Percentiles rank a stretch among this genome's conserved stretches.
Conservation (phyloP, 2,329 filamentous ascomycete species). For the Xylogone sp. region DNA sequence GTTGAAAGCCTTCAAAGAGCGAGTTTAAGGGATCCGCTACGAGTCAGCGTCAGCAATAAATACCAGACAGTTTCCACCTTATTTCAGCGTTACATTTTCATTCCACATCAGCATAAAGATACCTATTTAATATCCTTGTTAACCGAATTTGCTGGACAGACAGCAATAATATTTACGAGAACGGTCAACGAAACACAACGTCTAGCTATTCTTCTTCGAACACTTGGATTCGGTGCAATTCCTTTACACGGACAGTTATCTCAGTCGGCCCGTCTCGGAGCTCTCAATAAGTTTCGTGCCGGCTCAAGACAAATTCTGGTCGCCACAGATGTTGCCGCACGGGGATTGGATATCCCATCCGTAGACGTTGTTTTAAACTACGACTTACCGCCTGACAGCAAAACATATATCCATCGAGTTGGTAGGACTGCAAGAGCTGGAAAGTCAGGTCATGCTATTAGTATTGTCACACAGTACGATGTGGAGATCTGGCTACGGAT, state of each 20-base stretch:
- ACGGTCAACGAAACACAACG: conserved; percentile 91
- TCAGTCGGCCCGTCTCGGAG: conserved; percentile 80
- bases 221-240: conserved; percentile 84
- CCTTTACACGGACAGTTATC: conserved; percentile 90
- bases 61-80: conserved; percentile 91
- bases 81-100: conserved; percentile 80
- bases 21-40: conserved; percentile 77
- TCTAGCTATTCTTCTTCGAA: conserved; percentile 75
- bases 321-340: conserved; percentile 88
- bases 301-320: conserved; percentile 82
- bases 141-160: conserved; percentile 83
- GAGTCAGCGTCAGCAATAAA: conserved; percentile 77
- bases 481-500: conserved; percentile 77
- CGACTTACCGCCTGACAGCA: conserved; percentile 78
- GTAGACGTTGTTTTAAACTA: conserved; percentile 86
- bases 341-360: conserved; percentile 89
- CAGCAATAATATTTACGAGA: conserved; percentile 83
- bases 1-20: conserved; percentile 91
- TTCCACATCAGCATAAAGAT: conserved; percentile 85
- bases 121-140: conserved; percentile 82
- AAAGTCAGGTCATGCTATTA: conserved; percentile 77
- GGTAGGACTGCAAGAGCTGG: conserved; percentile 85
- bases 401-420: conserved; percentile 88
- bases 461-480: conserved; percentile 83
- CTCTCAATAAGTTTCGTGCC: conserved; percentile 84